These are phyloP conservation scores for Copromyces sp. DNA, from an alignment of 495 filamentous ascomycete genomes.

Conservation along the genomic window DNA sequence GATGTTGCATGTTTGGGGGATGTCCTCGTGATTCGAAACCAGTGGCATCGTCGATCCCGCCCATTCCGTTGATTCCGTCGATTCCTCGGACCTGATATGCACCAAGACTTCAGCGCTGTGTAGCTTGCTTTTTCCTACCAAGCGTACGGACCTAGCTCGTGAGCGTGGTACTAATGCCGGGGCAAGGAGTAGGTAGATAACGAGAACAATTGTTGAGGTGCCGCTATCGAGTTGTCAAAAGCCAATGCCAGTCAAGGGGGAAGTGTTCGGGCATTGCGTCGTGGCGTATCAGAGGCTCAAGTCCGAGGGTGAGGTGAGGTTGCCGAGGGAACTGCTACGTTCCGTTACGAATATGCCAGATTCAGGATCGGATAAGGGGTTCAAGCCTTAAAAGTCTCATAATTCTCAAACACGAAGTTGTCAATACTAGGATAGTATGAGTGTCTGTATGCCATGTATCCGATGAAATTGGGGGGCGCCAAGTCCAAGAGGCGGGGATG, in stretches of 20 bases:
- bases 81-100: neutral
- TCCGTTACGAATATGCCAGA: neutral
- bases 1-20: neutral
- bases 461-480: neutral
- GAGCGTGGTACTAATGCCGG: neutral
- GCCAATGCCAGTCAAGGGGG: neutral
- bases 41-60: neutral
- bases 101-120: neutral
- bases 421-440: neutral
- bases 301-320: neutral
- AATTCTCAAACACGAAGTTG: neutral
- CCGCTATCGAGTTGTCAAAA: neutral
- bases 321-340: neutral
- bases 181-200: neutral
- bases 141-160: neutral
- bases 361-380: neutral
- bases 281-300: neutral
- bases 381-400: neutral
- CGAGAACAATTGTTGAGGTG: neutral
- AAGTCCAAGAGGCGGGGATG: neutral
- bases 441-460: neutral
- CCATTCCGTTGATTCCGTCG: neutral
- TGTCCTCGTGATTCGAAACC: neutral
- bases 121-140: neutral
- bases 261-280: neutral